These are phyloP conservation scores for Pythium monospermum DNA, from an alignment of 352 stramenopile genomes.

Conservation along the genomic window DNA sequence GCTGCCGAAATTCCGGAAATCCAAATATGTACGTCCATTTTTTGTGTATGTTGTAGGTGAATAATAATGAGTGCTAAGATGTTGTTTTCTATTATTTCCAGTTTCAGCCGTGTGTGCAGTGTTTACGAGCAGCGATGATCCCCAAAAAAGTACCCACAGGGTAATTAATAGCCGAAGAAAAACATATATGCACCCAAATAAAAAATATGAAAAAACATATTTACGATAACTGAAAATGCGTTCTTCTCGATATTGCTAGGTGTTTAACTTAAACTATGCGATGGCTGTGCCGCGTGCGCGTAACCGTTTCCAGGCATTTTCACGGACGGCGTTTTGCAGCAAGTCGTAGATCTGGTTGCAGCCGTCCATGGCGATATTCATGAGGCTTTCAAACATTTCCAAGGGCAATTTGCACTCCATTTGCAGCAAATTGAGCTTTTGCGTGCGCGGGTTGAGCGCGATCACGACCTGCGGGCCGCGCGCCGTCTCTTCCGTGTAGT, in stretches of 20 bases:
- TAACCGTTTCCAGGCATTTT: slow-evolving; percentile 79
- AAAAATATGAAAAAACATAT: neutral
- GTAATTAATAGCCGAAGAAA: too few species aligned
- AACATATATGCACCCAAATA: too few species aligned
- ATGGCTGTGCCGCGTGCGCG: slow-evolving; percentile 39
- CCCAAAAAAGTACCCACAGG: too few species aligned
- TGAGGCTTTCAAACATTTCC: slow-evolving; percentile 85
- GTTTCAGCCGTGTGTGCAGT: slow-evolving; percentile 18
- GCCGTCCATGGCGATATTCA: slow-evolving; percentile 72
- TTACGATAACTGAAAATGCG: neutral
- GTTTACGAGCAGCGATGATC: slow-evolving; percentile 9
- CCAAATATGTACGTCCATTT: slow-evolving; percentile 52
- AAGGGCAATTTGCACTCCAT: slow-evolving; percentile 89
- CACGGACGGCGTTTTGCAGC: slow-evolving; percentile 79
- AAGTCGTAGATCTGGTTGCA: slow-evolving; percentile 84
- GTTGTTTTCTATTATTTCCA: slow-evolving; percentile 9
- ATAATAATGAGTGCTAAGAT: too few species aligned
- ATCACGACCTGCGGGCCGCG: slow-evolving; percentile 85
- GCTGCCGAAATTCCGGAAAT: slow-evolving; percentile 64
- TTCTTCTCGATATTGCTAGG: too few species aligned
- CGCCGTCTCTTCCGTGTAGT: slow-evolving; percentile 86
- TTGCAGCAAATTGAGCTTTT: slow-evolving; percentile 84
- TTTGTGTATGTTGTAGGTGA: neutral
- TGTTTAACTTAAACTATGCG: too few species aligned
- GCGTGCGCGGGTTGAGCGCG: slow-evolving; percentile 83